phyloP scores from a whole-genome alignment of 331 rosid species.

The Erythrophleum ivorense region DNA sequence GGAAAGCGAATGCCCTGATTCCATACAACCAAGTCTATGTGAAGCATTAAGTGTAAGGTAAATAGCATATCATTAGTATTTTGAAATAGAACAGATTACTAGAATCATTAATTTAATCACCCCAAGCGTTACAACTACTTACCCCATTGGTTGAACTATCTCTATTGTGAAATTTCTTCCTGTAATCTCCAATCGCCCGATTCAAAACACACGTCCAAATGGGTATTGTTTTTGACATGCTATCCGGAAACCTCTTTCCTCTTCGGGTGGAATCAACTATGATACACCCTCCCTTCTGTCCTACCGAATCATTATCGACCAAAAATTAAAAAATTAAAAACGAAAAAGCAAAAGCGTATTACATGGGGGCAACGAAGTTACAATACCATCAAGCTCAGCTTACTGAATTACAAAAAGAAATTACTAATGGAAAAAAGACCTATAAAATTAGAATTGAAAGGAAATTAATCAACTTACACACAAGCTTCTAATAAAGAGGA shows the following conservation, averaged over 20 bases:
- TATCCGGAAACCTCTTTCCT: conserved; percentile 96
- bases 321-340: too few relatives aligned
- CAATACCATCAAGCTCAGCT: not conserved
- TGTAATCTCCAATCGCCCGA: conserved; percentile 60
- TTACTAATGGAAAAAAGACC: not conserved
- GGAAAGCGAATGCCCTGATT: not conserved
- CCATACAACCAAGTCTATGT: not conserved
- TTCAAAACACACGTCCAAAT: conserved; percentile 92
- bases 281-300: conserved; percentile 86
- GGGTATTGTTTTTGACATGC: conserved; percentile 97
- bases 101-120: not conserved
- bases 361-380: not conserved
- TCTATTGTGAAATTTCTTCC: conserved; percentile 38
- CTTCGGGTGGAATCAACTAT: conserved; percentile 87
- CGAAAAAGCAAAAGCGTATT: not conserved
- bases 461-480: not conserved
- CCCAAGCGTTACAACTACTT: conserved; percentile 36
- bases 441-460: not conserved
- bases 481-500: not conserved
- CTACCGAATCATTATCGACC: conserved; percentile 54
- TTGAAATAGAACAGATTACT: not conserved
- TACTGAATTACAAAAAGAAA: not conserved
- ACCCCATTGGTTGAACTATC: conserved; percentile 42
- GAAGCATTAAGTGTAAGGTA: not conserved
- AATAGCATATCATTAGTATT: not conserved